Percentiles rank a stretch among this genome's conserved stretches.
phyloP scores from a whole-genome alignment of 2,329 filamentous ascomycete species.

The Aspergillus jensenii region DNA sequence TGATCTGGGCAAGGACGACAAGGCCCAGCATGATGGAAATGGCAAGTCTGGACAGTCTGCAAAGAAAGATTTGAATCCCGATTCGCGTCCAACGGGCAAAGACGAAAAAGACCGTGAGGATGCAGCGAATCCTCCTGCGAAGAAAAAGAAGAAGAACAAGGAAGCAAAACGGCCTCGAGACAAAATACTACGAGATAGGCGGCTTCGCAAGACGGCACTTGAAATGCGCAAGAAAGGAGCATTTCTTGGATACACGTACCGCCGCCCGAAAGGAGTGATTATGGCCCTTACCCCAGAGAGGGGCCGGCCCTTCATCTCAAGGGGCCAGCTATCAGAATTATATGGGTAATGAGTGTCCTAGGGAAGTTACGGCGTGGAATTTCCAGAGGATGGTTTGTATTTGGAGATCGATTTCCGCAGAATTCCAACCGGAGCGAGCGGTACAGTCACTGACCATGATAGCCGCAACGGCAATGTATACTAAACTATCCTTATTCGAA shows the following conservation, averaged over 20 bases:
- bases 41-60: constrained; percentile 21
- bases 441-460: background rate
- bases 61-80: background rate
- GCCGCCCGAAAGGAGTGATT: constrained; percentile 43
- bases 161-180: constrained; percentile 82
- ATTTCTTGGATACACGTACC: constrained; percentile 89
- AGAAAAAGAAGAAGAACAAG: constrained; percentile 49
- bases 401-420: background rate
- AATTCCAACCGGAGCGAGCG: background rate
- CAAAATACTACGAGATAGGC: constrained; percentile 73
- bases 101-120: constrained; percentile 36
- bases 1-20: constrained; percentile 9
- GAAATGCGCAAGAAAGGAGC: constrained; percentile 77
- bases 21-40: background rate
- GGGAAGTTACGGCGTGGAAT: background rate
- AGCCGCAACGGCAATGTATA: background rate
- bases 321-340: constrained; percentile 25
- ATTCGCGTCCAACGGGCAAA: constrained; percentile 19
- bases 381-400: background rate
- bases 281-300: constrained; percentile 35
- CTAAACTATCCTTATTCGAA: constrained; percentile 15
- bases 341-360: constrained; percentile 18
- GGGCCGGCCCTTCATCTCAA: constrained; percentile 26
- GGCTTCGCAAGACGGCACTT: constrained; percentile 66
- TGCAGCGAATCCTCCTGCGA: constrained; percentile 29